A percentile compares a stretch with the other conserved stretches of the same genome.
Conservation (phyloP, 331 rosid genomes). For the Quercus lobata region DNA sequence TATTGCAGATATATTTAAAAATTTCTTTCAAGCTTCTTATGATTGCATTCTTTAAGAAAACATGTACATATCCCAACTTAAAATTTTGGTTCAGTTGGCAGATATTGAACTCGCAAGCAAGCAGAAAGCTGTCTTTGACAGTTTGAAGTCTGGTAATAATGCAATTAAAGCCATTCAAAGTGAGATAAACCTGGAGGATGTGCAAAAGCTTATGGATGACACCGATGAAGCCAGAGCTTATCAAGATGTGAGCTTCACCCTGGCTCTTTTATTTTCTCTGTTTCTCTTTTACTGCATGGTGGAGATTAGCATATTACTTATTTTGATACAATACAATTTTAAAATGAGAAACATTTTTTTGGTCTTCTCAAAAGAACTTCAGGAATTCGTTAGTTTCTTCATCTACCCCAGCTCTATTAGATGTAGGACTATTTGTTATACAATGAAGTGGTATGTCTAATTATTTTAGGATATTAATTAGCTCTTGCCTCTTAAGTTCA, state of each 20-base stretch:
- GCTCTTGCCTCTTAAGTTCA: background rate
- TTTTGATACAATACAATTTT: background rate
- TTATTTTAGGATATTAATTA: background rate
- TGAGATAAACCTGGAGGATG: conserved; percentile 91
- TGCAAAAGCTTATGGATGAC: conserved; percentile 92
- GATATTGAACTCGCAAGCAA: conserved; percentile 94
- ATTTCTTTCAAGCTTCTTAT: background rate
- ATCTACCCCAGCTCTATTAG: background rate
- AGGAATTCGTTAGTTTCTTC: background rate
- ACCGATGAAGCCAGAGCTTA: conserved; percentile 93
- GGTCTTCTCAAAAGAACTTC: background rate
- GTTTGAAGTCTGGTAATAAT: conserved; percentile 83
- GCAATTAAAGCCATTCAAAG: conserved; percentile 87
- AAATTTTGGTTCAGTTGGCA: conserved; percentile 58
- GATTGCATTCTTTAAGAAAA: background rate
- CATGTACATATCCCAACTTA: background rate
- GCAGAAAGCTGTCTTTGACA: conserved; percentile 93
- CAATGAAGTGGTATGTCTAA: background rate
- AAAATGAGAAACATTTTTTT: background rate
- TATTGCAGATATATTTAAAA: background rate
- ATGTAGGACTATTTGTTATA: background rate
- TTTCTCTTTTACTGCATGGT: conserved; percentile 8
- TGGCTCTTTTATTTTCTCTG: conserved; percentile 1
- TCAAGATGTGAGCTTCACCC: conserved; percentile 79
- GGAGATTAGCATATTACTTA: background rate